Evolutionary conservation across 179 eudicot genomes (phyloP).

Genomic region (Silene noctiflora): DNA sequence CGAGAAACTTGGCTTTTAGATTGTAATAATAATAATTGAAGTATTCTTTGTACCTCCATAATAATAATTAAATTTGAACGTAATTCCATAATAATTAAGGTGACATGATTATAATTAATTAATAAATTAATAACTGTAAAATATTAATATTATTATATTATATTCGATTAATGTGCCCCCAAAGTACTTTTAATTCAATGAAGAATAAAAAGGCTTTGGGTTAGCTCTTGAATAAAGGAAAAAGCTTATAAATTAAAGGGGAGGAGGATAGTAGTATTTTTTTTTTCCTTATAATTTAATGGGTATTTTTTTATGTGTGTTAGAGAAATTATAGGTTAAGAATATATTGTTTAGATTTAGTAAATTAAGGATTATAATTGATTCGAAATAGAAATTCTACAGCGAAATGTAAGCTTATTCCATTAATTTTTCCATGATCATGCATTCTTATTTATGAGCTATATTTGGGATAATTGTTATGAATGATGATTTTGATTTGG

Average conservation of each 20-base stretch:
- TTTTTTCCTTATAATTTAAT: background rate
- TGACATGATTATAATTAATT: background rate
- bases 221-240: slow-evolving; percentile 29
- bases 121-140: background rate
- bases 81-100: slow-evolving; percentile 8
- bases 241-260: background rate
- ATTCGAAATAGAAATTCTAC: slow-evolving; percentile 16
- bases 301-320: background rate
- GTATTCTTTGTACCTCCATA: slow-evolving; percentile 56
- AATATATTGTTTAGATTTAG: slow-evolving; percentile 15
- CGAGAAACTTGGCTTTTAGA: slow-evolving; percentile 32
- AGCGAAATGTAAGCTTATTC: slow-evolving; percentile 14
- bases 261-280: background rate
- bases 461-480: too few relatives aligned
- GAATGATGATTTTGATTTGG: too few relatives aligned
- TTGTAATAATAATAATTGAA: slow-evolving; percentile 44
- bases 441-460: background rate
- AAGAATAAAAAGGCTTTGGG: slow-evolving; percentile 25
- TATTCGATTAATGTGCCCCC: background rate
- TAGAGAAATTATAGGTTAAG: slow-evolving; percentile 20
- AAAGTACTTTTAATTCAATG: slow-evolving; percentile 5
- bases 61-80: background rate
- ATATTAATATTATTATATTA: background rate
- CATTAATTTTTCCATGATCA: slow-evolving; percentile 1
- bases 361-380: slow-evolving; percentile 13